phyloP scores from a whole-genome alignment of 352 stramenopile genomes.

The Phytophthora kernoviae region DNA sequence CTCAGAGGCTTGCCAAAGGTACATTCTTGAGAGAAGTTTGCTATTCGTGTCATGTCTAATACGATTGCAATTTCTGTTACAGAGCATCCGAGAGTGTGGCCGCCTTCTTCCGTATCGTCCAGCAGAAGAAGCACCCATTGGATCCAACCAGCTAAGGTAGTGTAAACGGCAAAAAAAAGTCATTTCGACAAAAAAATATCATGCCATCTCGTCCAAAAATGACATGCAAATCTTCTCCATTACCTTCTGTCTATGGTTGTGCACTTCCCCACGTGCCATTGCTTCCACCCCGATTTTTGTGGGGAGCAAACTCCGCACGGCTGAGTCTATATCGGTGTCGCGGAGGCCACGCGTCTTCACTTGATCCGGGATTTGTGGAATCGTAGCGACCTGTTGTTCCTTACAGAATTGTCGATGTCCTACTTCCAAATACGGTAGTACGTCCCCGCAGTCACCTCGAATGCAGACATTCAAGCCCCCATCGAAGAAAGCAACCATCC shows the following conservation, averaged over 20 bases:
- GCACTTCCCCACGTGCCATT: constrained; percentile 21
- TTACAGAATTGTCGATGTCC: constrained; percentile 12
- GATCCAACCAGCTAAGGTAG: constrained; percentile 19
- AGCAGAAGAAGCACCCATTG: constrained; percentile 71
- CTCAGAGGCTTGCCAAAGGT: constrained; percentile 81
- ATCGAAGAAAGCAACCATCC: background rate
- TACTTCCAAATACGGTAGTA: background rate
- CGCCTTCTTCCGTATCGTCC: constrained; percentile 78
- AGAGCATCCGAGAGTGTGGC: constrained; percentile 77
- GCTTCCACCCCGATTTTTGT: constrained; percentile 14
- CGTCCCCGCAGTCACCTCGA: constrained; percentile 13
- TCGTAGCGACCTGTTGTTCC: no score
- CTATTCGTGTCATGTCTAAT: background rate
- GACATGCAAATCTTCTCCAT: no score
- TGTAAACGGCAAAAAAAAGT: no score
- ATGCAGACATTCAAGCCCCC: constrained; percentile 31
- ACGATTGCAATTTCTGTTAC: constrained; percentile 8
- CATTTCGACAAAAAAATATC: no score
- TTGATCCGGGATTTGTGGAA: no score
- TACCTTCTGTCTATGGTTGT: constrained; percentile 3
- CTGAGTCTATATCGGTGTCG: no score
- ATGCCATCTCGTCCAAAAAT: no score
- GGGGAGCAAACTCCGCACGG: no score
- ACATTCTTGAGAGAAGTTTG: background rate
- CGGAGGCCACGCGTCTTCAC: no score